phyloP scores from a whole-genome alignment of 257 asterid genomes.

The Rubia yunnanensis region DNA sequence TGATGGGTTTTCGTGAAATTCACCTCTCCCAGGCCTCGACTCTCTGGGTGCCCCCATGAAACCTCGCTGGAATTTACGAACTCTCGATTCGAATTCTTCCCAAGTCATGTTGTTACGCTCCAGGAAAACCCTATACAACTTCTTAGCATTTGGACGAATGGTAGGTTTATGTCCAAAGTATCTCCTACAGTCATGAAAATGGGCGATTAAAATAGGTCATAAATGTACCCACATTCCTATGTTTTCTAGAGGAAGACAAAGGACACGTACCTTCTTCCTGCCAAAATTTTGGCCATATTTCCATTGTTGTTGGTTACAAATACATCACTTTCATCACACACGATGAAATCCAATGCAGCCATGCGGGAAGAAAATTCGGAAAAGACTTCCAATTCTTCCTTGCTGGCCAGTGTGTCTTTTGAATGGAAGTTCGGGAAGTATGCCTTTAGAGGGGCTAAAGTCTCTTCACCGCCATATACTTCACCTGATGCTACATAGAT shows the following conservation, averaged over 20 bases:
- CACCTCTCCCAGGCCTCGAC: constrained; percentile 91
- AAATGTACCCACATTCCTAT: not conserved
- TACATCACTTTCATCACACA: constrained; percentile 90
- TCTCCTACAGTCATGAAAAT: constrained; percentile 54
- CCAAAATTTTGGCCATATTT: constrained; percentile 94
- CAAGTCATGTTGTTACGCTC: constrained; percentile 65
- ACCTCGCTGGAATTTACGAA: constrained; percentile 56
- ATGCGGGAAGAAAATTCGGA: constrained; percentile 79
- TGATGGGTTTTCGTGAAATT: constrained; percentile 84
- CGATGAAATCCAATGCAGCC: constrained; percentile 96
- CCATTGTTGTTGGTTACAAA: constrained; percentile 97
- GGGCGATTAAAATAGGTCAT: not conserved
- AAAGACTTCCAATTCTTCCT: constrained; percentile 64
- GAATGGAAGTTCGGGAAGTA: constrained; percentile 90
- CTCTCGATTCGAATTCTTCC: constrained; percentile 56
- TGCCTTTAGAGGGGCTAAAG: constrained; percentile 84
- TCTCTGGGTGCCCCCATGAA: constrained; percentile 97
- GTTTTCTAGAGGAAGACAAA: no score
- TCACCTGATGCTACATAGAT: constrained; percentile 98
- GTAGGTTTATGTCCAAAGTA: constrained; percentile 97
- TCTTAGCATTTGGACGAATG: constrained; percentile 91
- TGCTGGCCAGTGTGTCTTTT: constrained; percentile 68
- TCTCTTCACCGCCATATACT: constrained; percentile 87
- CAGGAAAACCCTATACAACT: constrained; percentile 49
- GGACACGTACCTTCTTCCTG: constrained; percentile 72